Percentiles rank a stretch among this genome's conserved stretches.
Conservation (phyloP, 345 rosid species). For the Eucalyptus erythrocorys region DNA sequence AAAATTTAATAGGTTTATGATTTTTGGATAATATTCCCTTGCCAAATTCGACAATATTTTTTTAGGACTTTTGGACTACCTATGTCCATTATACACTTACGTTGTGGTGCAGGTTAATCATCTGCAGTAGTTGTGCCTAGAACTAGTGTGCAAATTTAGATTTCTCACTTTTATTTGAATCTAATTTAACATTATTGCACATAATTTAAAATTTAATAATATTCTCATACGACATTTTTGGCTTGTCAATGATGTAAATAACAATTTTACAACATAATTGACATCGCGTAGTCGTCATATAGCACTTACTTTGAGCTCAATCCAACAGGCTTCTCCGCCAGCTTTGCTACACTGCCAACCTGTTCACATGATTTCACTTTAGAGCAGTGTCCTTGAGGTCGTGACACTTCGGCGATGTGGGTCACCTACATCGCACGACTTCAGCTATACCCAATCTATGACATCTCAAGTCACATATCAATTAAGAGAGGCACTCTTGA, state of each 20-base stretch:
- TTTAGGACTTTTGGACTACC: neutral
- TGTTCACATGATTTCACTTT: neutral
- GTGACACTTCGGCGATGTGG: neutral
- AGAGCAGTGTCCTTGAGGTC: neutral
- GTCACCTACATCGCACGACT: neutral
- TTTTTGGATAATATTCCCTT: too few species aligned
- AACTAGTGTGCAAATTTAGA: neutral
- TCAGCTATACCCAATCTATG: fast-evolving
- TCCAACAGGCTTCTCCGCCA: neutral
- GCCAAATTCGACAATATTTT: neutral
- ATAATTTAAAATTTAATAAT: neutral
- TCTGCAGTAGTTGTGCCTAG: neutral
- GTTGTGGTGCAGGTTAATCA: neutral
- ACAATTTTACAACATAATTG: neutral
- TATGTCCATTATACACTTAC: neutral
- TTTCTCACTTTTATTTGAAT: neutral
- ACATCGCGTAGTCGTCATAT: neutral
- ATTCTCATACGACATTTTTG: neutral
- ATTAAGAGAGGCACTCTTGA: neutral
- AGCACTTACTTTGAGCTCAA: neutral
- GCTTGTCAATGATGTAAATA: neutral
- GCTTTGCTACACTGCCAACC: neutral
- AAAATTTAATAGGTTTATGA: too few species aligned
- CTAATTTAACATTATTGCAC: neutral
- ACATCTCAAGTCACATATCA: neutral